Base-by-base conservation (phyloP, 768 basidiomycete species). In the Amyloporia xantha region DNA sequence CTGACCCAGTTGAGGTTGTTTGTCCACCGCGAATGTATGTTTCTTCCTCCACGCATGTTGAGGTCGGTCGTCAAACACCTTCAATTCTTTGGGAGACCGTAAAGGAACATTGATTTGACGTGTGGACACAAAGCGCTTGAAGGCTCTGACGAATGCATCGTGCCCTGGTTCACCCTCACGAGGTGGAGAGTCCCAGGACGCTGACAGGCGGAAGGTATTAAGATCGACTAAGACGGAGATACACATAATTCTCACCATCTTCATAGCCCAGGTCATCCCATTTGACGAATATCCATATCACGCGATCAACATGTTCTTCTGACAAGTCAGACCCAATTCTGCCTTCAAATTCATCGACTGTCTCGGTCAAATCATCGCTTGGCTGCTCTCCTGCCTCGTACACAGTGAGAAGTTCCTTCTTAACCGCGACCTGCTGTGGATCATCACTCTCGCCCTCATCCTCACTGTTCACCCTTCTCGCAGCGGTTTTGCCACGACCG, bases 221-320 rank as follows among this genome's bases (percentile, higher is more conserved):
- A n/a, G 38, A 37, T 27, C 24, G 42, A 46, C 25, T 43, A 26
- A 30, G 24, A 40, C 21, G 10, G 11, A 1, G n/a, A 21, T 37
- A 38, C 3, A 28, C 26, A 38, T 28, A 24, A 37, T n/a, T 62
- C 78, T 46, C 49, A 90, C 94, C 83, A 72, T 92, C 86, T 19
- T 95, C 87, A 53, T 98, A 96, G n/a, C 86, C 82, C 23, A 97
- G 72, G 53, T 92, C 92, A 38, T 81, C 74, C 95, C 95, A 98
- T 64, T 98, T 99, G 56, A 91, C 73, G 62, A 93, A 93, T 11
- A 77, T 80, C 84, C 88, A 92, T 17, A 81, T 72, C 27, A 95
- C 79, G 43, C 76, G 65, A 33, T 78, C 69, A 24, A 82, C 75
- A 56, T 86, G 73, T 4, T 77, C 66, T 25, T 66, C 59, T 9